phyloP scores from a whole-genome alignment of 768 basidiomycete species.

The Suillus weaverae region DNA sequence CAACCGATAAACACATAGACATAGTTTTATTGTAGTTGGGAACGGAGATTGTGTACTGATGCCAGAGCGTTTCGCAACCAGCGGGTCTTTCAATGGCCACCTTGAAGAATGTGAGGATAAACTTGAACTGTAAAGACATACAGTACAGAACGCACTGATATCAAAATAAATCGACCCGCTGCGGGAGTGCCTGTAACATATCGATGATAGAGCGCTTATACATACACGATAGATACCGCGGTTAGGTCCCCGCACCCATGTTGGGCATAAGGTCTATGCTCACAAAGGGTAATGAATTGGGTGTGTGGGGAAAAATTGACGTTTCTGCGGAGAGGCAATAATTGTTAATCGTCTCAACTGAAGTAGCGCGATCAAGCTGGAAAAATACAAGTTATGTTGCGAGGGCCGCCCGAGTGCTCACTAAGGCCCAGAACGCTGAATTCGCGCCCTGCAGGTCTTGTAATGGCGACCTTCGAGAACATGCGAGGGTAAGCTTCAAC shows the following conservation, averaged over 20 bases:
- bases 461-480: neutral
- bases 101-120: neutral
- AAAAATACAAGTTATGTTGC: neutral
- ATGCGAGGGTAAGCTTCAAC: neutral
- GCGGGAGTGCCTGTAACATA: neutral
- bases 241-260: neutral
- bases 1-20: neutral
- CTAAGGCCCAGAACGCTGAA: neutral
- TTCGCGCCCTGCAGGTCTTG: neutral
- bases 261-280: neutral
- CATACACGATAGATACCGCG: neutral
- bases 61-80: neutral
- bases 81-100: neutral
- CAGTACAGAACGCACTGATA: neutral
- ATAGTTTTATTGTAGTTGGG: neutral
- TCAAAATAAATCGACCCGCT: neutral
- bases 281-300: neutral
- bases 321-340: neutral
- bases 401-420: neutral
- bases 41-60: neutral
- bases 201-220: neutral
- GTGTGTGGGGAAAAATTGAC: no score
- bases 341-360: neutral
- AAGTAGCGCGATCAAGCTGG: neutral
- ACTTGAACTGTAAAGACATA: neutral